A percentile compares a stretch with the other conserved stretches of the same genome.
Evolutionary conservation across 768 basidiomycete genomes (phyloP).

Genomic region (Lactarius indigo): DNA sequence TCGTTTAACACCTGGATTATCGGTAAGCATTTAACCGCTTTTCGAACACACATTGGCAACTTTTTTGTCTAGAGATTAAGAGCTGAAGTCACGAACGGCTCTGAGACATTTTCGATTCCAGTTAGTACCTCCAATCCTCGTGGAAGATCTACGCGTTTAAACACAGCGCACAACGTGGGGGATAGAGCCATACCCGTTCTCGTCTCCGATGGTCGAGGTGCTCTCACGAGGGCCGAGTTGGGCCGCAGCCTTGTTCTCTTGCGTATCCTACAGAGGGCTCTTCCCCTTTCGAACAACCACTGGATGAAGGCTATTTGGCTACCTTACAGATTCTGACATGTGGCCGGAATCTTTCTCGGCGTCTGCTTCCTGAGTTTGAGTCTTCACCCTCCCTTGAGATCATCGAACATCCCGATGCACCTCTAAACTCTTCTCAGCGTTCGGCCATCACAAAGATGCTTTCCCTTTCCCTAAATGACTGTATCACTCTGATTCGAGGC

Average conservation of each 20-base stretch:
- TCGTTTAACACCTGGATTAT: neutral
- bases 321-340: constrained; percentile 29
- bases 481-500: constrained; percentile 36
- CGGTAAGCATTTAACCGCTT: neutral
- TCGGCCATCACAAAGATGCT: constrained; percentile 40
- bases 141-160: constrained; percentile 28
- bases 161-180: constrained; percentile 29
- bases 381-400: constrained; percentile 24
- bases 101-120: constrained; percentile 27
- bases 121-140: constrained; percentile 25
- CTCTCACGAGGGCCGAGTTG: constrained; percentile 56
- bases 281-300: constrained; percentile 33
- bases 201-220: constrained; percentile 51
- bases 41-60: neutral
- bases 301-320: constrained; percentile 40
- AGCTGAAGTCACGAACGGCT: constrained; percentile 30
- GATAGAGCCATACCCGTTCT: constrained; percentile 37
- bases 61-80: neutral
- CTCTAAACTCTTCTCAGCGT: constrained; percentile 40
- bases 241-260: constrained; percentile 36
- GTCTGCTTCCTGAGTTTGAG: constrained; percentile 3
- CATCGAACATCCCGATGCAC: constrained; percentile 28
- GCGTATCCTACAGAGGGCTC: constrained; percentile 35
- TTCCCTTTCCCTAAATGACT: constrained; percentile 31
- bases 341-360: constrained; percentile 39